Base-by-base conservation (phyloP, 352 stramenopile species). In the Phytophthora hibernalis region DNA sequence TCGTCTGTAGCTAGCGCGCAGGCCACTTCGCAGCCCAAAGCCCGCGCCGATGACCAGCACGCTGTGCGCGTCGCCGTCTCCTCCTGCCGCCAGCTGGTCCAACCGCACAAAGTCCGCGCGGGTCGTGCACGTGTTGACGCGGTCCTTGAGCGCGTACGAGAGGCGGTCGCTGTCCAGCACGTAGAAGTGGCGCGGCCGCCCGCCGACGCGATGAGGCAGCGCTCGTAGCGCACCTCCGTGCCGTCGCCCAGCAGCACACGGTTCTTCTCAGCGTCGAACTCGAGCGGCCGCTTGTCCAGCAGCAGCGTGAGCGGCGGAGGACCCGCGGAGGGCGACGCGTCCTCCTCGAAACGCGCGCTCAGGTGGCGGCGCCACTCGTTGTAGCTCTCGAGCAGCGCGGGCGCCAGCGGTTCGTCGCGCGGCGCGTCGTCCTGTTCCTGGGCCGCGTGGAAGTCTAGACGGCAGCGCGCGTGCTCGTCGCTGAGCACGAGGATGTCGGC, bases 281-380 rank as follows among this genome's bases (percentile, higher is more conserved):
- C 80, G 35, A 97, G 69, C 31, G 75, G 76, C 38, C 90, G 76
- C 53, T 89, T 92, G 48, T 88, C 81, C 43, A 96, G 74, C 33
- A 97, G 68, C 37, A 97, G 54, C 54, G 88, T 96, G 9, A 96
- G 76, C 18, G 86, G 83, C 48, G 63, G 40, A 20, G 48, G 22
- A 18, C 24, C 45, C 22, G 21, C 28, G 7, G 47, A 37, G 21
- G 53, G 30, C 8, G 63, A 51, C 18, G 74, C 74, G 18, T 96
- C 89, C 38, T 88, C 80, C 52, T 97, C 91, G 20, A 97, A 85
- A 8, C 76, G 75, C 21, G 85, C 83, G 16, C 81, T 90, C 18
- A 97, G 78, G 58, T 97, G 92, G 21, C 91, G 82, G 8, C 91
- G 80, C 89, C 91, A 97, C 66, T 97, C 90, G 68, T 97, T 97